Base-by-base conservation (phyloP, 2,329 filamentous ascomycete genomes). In the Botryosphaeria dothidea region DNA sequence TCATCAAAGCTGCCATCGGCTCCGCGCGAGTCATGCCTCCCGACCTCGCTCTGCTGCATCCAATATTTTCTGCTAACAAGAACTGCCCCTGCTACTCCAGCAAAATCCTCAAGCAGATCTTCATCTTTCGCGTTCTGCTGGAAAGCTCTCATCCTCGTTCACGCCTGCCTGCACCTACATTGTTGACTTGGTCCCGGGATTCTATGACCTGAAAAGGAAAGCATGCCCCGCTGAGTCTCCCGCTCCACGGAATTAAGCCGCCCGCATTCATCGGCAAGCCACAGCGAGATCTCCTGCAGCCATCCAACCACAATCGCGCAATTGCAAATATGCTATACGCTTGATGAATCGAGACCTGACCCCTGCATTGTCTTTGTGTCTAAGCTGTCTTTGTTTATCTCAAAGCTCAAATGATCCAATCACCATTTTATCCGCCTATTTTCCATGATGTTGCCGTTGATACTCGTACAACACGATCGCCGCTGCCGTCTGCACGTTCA, bases 401-500 rank as follows among this genome's bases (percentile, higher is more conserved):
- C 31, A 34, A 11, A 34, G 31, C 13, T 34, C 13, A 8, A 11
- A 6, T 34, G 17, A 17, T 41, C 38, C 38, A 41, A 11, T 34
- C 8, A 19, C 11, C 34, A 29, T 58, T n/a, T 8, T 21, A 29
- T 51, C 27, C 3, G n/a, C 27, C 27, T 60, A 46, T 34, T 52
- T 60, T 38, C 56, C 64, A n/a, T 38, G 29, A 21, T 62, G 57
- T 69, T 82, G 80, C 67, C 82, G 78, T 71, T 77, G 78, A 74
- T 81, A 84, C 71, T 85, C 83, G 71, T 79, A 84, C 41, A 84
- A 69, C 49, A 83, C 82, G 64, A 84, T 80, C 0, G 78, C 82
- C 15, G 81, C 82, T 13, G 83, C 83, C 25, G 83, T 85, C 74
- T 85, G 83, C 66, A 85, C 83, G 72, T 85, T 85, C 74, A 85